Conservation (phyloP, 495 filamentous ascomycete genomes). For the Xylaria curta region DNA sequence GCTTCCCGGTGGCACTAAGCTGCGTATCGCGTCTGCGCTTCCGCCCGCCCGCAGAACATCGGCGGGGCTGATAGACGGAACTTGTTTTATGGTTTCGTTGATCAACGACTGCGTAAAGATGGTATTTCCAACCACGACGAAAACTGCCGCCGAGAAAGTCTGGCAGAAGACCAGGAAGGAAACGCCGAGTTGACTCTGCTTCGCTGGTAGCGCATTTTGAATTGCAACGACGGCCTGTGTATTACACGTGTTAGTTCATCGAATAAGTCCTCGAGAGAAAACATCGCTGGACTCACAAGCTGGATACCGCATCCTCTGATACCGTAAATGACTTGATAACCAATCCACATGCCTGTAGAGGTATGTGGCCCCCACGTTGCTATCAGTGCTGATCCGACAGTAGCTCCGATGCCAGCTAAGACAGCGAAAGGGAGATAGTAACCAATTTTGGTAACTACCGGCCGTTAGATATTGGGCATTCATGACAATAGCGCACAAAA, state of each 20-base stretch:
- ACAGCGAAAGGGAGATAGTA: conserved; percentile 60
- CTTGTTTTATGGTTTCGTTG: conserved; percentile 39
- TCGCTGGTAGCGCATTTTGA: conserved; percentile 55
- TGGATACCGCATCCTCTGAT: conserved; percentile 58
- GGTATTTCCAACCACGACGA: conserved; percentile 57
- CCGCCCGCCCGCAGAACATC: conserved; percentile 46
- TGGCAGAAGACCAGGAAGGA: conserved; percentile 62
- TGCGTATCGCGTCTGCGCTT: conserved; percentile 45
- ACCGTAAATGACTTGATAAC: conserved; percentile 66
- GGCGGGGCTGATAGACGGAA: conserved; percentile 48
- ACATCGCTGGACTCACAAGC: conserved; percentile 42
- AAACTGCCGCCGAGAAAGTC: conserved; percentile 57
- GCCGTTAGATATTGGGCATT: conserved; percentile 31
- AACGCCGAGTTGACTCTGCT: conserved; percentile 56
- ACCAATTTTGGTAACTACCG: conserved; percentile 47
- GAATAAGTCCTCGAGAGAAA: conserved; percentile 35
- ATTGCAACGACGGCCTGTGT: conserved; percentile 55
- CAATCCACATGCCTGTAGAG: conserved; percentile 59
- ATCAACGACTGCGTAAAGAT: conserved; percentile 58
- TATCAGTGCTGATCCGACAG: conserved; percentile 61
- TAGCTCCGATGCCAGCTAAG: conserved; percentile 60
- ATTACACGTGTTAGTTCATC: conserved; percentile 32
- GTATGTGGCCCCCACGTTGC: conserved; percentile 57
- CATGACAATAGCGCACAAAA: not conserved
- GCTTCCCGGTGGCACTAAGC: conserved; percentile 50